These are phyloP conservation scores for Xylariaceae sp. DNA, from an alignment of 2,329 filamentous ascomycete species.

Conservation along the genomic window DNA sequence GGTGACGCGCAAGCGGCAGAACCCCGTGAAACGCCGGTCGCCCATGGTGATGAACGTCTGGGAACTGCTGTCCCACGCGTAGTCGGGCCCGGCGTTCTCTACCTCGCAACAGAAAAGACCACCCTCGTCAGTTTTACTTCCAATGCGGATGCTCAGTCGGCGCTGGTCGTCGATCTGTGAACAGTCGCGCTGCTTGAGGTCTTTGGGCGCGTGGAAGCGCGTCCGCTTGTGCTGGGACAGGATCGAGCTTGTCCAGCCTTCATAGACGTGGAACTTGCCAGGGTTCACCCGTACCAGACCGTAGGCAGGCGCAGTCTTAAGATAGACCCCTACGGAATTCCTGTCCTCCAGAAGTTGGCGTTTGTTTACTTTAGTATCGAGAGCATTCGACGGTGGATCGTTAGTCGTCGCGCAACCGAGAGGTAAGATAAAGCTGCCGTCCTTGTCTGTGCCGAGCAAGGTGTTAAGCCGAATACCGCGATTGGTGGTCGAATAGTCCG, in stretches of 20 bases:
- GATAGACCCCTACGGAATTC: constrained; percentile 7
- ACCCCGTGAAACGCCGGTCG: constrained; percentile 6
- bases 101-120: background rate
- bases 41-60: constrained; percentile 7
- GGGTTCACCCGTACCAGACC: constrained; percentile 5
- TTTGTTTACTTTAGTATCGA: background rate
- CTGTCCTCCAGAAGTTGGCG: background rate
- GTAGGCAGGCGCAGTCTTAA: constrained; percentile 5
- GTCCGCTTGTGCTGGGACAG: constrained; percentile 1
- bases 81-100: constrained; percentile 3
- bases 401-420: too few relatives aligned
- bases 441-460: constrained; percentile 3
- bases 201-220: constrained; percentile 3
- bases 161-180: constrained; percentile 3
- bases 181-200: constrained; percentile 4
- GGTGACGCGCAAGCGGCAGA: constrained; percentile 6
- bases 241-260: constrained; percentile 6
- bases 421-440: constrained; percentile 5
- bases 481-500: constrained; percentile 10
- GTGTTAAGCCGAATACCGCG: constrained; percentile 7
- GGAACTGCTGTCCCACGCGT: constrained; percentile 2
- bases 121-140: background rate
- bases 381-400: background rate
- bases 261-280: constrained; percentile 5
- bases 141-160: constrained; percentile 6